Evolutionary conservation across 495 filamentous ascomycete species (phyloP).

Genomic region (Extremus antarcticus): DNA sequence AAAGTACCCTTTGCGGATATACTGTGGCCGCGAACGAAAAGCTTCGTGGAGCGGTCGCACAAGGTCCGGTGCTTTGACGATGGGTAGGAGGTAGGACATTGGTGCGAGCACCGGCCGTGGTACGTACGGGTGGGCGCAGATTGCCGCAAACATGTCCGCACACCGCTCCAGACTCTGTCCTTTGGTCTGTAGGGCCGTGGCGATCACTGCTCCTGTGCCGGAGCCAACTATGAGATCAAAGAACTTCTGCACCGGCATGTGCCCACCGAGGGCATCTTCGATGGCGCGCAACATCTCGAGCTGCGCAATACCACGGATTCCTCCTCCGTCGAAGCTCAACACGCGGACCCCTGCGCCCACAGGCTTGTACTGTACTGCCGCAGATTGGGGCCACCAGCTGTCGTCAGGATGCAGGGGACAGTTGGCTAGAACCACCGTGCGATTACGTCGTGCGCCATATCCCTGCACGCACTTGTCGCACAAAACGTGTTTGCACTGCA

Average conservation of each 20-base stretch:
- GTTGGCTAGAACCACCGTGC: background rate
- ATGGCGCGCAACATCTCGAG: constrained; percentile 18
- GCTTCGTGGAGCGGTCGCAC: too few species aligned
- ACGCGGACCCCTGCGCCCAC: constrained; percentile 31
- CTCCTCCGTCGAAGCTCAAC: constrained; percentile 45
- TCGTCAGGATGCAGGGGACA: constrained; percentile 12
- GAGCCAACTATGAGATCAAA: constrained; percentile 27
- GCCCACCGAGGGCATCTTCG: constrained; percentile 13
- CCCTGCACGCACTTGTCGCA: constrained; percentile 36
- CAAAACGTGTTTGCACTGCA: constrained; percentile 28
- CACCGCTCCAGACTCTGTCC: constrained; percentile 36
- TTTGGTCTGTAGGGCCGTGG: constrained; percentile 41
- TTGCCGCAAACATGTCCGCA: constrained; percentile 32
- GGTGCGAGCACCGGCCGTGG: too few species aligned
- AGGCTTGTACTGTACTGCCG: constrained; percentile 9
- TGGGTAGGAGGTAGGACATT: constrained; percentile 28
- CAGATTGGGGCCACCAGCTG: constrained; percentile 7
- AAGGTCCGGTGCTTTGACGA: too few species aligned
- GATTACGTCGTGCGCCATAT: constrained; percentile 20
- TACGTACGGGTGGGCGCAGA: constrained; percentile 36
- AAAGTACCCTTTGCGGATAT: too few species aligned
- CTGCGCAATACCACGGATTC: constrained; percentile 20
- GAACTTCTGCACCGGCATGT: constrained; percentile 19
- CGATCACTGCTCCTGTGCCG: constrained; percentile 47
- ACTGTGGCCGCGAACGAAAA: too few species aligned